Conservation (phyloP, 108 stramenopile genomes). For the Nitzschia putrida region DNA sequence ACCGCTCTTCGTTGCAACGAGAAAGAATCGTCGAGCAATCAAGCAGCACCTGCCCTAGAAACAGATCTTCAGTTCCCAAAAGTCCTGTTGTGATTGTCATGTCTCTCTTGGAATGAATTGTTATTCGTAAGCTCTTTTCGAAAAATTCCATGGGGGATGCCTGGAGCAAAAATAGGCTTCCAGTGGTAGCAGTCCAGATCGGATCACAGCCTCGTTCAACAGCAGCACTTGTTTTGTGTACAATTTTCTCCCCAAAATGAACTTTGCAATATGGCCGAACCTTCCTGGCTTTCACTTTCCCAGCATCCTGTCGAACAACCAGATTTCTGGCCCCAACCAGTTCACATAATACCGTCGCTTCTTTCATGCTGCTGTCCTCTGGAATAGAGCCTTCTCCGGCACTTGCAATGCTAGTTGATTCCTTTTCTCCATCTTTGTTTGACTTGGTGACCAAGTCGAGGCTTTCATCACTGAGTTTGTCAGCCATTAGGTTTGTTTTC, state of each 20-base stretch:
- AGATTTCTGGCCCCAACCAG: conserved; percentile 50
- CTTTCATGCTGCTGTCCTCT: background rate
- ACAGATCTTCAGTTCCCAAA: conserved; percentile 7
- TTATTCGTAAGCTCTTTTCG: conserved; percentile 27
- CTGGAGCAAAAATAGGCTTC: conserved; percentile 55
- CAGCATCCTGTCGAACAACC: conserved; percentile 10
- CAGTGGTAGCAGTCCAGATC: conserved; percentile 59
- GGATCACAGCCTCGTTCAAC: conserved; percentile 47
- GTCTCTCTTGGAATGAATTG: conserved; percentile 21
- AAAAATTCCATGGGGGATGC: conserved; percentile 18
- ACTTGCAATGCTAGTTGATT: background rate
- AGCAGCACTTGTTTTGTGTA: conserved; percentile 40
- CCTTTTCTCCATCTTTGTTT: background rate
- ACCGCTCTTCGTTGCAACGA: conserved; percentile 55
- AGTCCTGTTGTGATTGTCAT: conserved; percentile 19
- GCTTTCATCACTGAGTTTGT: no score
- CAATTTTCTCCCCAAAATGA: conserved; percentile 22
- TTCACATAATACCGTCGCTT: conserved; percentile 42
- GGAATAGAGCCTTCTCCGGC: background rate
- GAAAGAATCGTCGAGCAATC: conserved; percentile 43
- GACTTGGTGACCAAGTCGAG: no score
- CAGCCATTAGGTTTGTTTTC: no score
- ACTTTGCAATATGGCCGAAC: conserved; percentile 41
- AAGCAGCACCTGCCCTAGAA: conserved; percentile 52
- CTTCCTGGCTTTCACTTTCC: conserved; percentile 1